These are phyloP conservation scores for Phytophthora rubi DNA, from an alignment of 352 stramenopile species.

Conservation along the genomic window DNA sequence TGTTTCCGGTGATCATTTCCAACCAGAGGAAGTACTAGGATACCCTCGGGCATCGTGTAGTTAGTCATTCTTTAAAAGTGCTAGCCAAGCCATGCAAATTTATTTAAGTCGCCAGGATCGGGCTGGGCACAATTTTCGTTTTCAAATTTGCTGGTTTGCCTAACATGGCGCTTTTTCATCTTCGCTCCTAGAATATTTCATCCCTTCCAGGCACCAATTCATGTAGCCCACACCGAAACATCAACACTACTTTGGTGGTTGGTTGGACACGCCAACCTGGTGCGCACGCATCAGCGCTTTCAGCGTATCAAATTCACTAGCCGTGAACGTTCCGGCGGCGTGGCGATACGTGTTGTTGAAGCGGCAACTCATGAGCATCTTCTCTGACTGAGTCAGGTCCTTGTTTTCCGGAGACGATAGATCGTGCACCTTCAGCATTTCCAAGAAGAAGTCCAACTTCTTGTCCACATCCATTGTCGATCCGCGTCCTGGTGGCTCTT, in stretches of 20 bases:
- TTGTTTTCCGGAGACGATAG: constrained; percentile 26
- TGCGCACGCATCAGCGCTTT: constrained; percentile 26
- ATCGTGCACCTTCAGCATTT: constrained; percentile 38
- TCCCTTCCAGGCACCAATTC: no score
- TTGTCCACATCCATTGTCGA: constrained; percentile 29
- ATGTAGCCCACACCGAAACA: no score
- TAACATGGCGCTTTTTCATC: no score
- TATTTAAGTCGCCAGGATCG: no score
- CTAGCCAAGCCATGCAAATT: no score
- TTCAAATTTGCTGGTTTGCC: no score
- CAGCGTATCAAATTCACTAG: constrained; percentile 29
- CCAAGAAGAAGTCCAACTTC: constrained; percentile 35
- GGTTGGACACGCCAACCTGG: constrained; percentile 20
- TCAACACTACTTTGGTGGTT: background rate
- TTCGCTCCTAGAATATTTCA: no score
- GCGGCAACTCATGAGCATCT: constrained; percentile 46
- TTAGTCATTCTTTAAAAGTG: no score
- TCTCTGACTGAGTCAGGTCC: constrained; percentile 27
- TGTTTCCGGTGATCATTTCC: no score
- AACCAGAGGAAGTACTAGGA: no score
- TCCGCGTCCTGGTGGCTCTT: constrained; percentile 20
- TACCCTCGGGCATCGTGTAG: no score
- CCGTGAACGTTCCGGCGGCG: constrained; percentile 24
- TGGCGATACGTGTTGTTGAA: constrained; percentile 47
- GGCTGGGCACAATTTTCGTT: no score